Conservation (phyloP, 371 early-diverging fungal genomes). For the Thermomucor indicae-seudaticae region DNA sequence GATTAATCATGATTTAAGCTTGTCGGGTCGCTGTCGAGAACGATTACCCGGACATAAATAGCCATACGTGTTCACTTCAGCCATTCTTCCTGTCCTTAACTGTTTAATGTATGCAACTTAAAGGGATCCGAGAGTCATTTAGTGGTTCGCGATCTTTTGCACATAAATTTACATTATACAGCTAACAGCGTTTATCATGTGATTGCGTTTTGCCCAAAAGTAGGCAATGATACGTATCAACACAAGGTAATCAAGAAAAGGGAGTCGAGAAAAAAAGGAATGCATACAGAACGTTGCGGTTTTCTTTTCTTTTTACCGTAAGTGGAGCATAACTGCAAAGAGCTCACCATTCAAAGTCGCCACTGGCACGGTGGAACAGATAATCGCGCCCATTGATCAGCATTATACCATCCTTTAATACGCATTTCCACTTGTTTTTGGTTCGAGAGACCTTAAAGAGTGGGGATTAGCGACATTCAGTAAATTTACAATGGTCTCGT, state of each 20-base stretch:
- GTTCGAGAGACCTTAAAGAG: constrained; percentile 72
- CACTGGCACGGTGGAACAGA: constrained; percentile 88
- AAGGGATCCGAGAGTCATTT: no score
- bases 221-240: neutral
- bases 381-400: constrained; percentile 92
- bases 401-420: constrained; percentile 93
- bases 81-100: no score
- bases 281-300: neutral
- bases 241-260: neutral
- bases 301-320: neutral
- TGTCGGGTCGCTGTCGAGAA: no score
- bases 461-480: neutral
- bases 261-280: neutral
- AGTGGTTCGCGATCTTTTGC: no score
- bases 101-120: no score
- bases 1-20: no score
- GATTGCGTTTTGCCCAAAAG: neutral
- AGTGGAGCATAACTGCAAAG: neutral
- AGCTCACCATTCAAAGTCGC: constrained; percentile 92
- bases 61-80: no score
- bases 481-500: neutral
- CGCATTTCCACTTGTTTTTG: constrained; percentile 98
- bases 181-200: neutral
- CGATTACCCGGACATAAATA: no score
- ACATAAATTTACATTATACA: no score